phyloP scores from a whole-genome alignment of 805 yeast genomes.

The Kuraishia molischiana region DNA sequence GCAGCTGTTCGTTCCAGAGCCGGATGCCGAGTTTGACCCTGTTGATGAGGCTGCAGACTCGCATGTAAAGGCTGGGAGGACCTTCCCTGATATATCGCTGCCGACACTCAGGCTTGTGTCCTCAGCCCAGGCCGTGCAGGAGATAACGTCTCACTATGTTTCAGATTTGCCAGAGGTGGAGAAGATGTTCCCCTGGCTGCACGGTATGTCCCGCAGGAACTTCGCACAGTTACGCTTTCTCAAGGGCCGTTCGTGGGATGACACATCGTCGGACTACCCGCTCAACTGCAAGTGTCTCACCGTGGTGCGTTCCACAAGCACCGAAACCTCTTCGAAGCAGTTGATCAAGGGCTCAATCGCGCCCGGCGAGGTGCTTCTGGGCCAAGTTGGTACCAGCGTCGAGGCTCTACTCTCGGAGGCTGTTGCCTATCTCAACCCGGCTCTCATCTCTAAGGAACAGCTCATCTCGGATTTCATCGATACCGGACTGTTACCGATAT shows the following conservation, averaged over 20 bases:
- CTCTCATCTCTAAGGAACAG: slow-evolving; percentile 15
- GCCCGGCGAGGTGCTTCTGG: neutral
- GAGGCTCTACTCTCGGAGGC: slow-evolving; percentile 14
- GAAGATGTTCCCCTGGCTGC: slow-evolving; percentile 83
- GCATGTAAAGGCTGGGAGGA: no score
- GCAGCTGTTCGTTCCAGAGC: no score
- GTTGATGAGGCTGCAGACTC: no score
- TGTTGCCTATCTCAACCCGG: slow-evolving; percentile 5
- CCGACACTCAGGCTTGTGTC: no score
- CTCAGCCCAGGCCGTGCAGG: no score
- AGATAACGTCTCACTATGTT: slow-evolving; percentile 12
- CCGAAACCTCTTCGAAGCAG: neutral
- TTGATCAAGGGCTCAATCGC: neutral
- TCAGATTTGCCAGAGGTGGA: slow-evolving; percentile 50
- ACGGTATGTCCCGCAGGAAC: slow-evolving; percentile 57
- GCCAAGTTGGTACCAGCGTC: neutral
- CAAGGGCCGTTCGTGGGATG: slow-evolving; percentile 4
- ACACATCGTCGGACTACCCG: slow-evolving; percentile 14
- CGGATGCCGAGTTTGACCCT: no score
- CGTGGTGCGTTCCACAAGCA: slow-evolving; percentile 2
- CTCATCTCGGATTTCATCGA: slow-evolving; percentile 31
- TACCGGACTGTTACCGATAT: slow-evolving; percentile 38
- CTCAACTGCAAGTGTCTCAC: slow-evolving; percentile 11
- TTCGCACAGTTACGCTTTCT: slow-evolving; percentile 41
- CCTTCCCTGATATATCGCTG: no score